Conservation (phyloP, 352 stramenopile species). For the Thraustochytrium striatum region DNA sequence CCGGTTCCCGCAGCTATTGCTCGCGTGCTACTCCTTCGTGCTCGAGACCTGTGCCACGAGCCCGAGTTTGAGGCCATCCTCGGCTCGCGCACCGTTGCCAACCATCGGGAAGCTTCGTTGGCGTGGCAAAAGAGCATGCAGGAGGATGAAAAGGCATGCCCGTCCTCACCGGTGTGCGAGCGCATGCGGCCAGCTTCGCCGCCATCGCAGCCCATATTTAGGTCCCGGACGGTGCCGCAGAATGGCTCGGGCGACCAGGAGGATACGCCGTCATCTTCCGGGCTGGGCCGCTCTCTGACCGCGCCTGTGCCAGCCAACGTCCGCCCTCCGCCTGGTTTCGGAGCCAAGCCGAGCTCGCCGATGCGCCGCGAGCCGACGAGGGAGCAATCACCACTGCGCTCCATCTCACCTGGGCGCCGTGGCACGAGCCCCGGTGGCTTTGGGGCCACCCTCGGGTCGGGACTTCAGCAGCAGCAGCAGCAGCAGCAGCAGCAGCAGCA, state of each 20-base stretch:
- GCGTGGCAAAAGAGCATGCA: neutral
- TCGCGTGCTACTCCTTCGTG: slow-evolving; percentile 8
- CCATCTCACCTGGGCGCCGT: too few species aligned
- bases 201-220: neutral
- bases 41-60: slow-evolving; percentile 34
- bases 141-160: neutral
- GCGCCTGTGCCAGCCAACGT: too few species aligned
- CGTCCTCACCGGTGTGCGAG: neutral
- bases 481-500: too few species aligned
- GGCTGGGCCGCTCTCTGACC: too few species aligned
- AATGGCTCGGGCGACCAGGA: neutral
- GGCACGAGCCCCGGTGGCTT: too few species aligned
- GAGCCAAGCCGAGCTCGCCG: too few species aligned
- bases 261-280: neutral
- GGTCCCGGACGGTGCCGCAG: neutral
- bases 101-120: neutral
- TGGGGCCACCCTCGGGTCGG: too few species aligned
- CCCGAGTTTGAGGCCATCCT: slow-evolving; percentile 20
- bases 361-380: too few species aligned
- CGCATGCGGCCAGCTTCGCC: neutral
- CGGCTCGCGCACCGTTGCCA: slow-evolving; percentile 12
- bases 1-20: slow-evolving; percentile 1
- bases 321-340: too few species aligned
- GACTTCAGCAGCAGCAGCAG: too few species aligned
- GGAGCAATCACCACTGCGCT: too few species aligned